Evolutionary conservation across 176 grass and related monocot species (phyloP).

Genomic region (Cocos nucifera): DNA sequence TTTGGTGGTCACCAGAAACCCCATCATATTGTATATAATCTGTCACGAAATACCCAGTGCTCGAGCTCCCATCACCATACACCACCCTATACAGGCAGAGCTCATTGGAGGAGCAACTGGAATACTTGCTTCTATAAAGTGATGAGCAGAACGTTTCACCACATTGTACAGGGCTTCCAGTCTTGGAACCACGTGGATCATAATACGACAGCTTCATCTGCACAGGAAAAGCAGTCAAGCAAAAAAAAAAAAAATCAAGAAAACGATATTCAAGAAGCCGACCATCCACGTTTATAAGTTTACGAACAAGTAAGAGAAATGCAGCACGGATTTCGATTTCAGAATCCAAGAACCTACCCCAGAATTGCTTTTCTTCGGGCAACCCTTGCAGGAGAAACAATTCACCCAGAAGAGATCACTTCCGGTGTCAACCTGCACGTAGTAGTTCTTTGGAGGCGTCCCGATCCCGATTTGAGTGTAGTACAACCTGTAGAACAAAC

Average conservation of each 20-base stretch:
- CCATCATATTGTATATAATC: conserved; percentile 63
- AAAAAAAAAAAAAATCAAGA: neutral
- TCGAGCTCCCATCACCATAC: conserved; percentile 91
- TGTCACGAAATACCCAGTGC: conserved; percentile 55
- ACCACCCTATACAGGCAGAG: conserved; percentile 58
- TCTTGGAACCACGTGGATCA: conserved; percentile 60
- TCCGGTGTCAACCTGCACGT: conserved; percentile 98
- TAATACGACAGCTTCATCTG: conserved; percentile 81
- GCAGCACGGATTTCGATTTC: no score
- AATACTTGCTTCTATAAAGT: conserved; percentile 13
- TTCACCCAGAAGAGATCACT: conserved; percentile 95
- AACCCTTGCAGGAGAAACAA: conserved; percentile 66
- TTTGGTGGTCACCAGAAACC: conserved; percentile 56
- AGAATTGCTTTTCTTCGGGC: conserved; percentile 66
- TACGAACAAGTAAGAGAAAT: no score
- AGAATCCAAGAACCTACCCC: conserved; percentile 34
- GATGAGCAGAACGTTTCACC: conserved; percentile 51
- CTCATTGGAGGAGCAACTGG: conserved; percentile 18
- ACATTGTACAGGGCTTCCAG: conserved; percentile 40
- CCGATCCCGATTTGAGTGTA: conserved; percentile 71
- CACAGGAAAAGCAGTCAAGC: neutral
- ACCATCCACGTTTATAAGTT: no score
- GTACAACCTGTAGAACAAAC: conserved; percentile 40
- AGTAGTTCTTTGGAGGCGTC: conserved; percentile 63
- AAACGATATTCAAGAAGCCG: neutral